Conservation (phyloP, 768 basidiomycete species). For the Porpolomopsis calyptriformis region DNA sequence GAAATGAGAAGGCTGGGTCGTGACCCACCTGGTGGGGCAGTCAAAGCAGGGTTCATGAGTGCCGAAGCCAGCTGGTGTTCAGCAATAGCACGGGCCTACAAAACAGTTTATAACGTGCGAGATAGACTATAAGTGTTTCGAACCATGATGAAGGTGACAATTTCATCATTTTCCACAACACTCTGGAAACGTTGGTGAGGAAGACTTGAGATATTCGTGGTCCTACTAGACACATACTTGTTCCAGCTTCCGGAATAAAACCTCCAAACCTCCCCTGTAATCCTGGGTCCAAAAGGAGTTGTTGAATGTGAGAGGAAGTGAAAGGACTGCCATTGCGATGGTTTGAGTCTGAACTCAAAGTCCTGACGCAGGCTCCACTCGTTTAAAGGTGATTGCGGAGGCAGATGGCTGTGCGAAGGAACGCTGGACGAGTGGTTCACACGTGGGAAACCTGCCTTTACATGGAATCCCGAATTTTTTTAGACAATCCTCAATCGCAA, state of each 20-base stretch:
- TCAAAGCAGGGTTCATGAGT: constrained; percentile 41
- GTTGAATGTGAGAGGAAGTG: constrained; percentile 77
- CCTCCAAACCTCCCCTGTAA: constrained; percentile 74
- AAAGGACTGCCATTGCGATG: constrained; percentile 67
- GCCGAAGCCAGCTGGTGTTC: constrained; percentile 55
- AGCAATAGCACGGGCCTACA: constrained; percentile 60
- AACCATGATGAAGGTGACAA: constrained; percentile 74
- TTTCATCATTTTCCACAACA: constrained; percentile 71
- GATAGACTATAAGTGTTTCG: neutral
- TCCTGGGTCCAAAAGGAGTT: constrained; percentile 96
- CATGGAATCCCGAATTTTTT: too few relatives aligned
- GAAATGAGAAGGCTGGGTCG: neutral
- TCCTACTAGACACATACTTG: constrained; percentile 40
- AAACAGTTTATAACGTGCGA: neutral
- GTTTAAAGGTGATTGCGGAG: too few relatives aligned
- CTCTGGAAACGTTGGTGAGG: constrained; percentile 40
- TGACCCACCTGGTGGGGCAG: constrained; percentile 38
- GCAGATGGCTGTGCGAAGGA: too few relatives aligned
- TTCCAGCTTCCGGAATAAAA: constrained; percentile 65
- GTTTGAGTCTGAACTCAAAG: neutral
- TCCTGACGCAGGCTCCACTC: neutral
- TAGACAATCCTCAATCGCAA: too few relatives aligned
- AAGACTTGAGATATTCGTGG: constrained; percentile 2
- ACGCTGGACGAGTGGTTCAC: too few relatives aligned
- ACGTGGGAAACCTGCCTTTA: too few relatives aligned